phyloP scores from a whole-genome alignment of 768 basidiomycete genomes.

The Mycena filopes region DNA sequence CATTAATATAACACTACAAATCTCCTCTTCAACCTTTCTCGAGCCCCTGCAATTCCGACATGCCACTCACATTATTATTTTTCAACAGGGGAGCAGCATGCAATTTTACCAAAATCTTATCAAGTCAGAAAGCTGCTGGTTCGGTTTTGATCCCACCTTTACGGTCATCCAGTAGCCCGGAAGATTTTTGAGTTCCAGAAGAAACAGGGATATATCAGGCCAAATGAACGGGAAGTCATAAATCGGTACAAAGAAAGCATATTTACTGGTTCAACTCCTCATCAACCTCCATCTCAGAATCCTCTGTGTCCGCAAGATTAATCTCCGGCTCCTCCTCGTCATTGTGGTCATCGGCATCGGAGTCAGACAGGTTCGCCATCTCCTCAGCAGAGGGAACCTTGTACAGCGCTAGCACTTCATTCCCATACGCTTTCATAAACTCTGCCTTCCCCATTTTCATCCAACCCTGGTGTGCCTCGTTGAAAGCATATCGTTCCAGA shows the following conservation, averaged over 20 bases:
- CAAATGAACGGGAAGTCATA: too few relatives aligned
- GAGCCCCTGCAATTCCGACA: too few relatives aligned
- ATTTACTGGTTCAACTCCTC: neutral
- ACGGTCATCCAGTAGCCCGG: too few relatives aligned
- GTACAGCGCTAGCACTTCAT: neutral
- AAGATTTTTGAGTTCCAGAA: too few relatives aligned
- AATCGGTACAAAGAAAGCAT: neutral
- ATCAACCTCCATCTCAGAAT: constrained; percentile 9
- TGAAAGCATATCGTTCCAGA: neutral
- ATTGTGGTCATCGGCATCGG: constrained; percentile 6
- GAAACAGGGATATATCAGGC: too few relatives aligned
- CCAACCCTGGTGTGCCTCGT: neutral
- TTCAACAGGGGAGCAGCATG: too few relatives aligned
- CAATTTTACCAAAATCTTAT: too few relatives aligned
- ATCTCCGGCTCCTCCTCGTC: constrained; percentile 5
- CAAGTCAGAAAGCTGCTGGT: too few relatives aligned
- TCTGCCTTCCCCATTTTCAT: neutral
- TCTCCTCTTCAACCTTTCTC: too few relatives aligned
- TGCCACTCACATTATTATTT: too few relatives aligned
- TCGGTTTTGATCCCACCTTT: too few relatives aligned
- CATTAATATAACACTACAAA: too few relatives aligned
- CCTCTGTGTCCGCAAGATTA: neutral
- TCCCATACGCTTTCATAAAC: constrained; percentile 6
- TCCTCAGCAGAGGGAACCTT: constrained; percentile 7
- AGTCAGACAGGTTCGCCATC: neutral